Conservation (phyloP, 129 eudicot genomes). For the Flaveria bidentis region DNA sequence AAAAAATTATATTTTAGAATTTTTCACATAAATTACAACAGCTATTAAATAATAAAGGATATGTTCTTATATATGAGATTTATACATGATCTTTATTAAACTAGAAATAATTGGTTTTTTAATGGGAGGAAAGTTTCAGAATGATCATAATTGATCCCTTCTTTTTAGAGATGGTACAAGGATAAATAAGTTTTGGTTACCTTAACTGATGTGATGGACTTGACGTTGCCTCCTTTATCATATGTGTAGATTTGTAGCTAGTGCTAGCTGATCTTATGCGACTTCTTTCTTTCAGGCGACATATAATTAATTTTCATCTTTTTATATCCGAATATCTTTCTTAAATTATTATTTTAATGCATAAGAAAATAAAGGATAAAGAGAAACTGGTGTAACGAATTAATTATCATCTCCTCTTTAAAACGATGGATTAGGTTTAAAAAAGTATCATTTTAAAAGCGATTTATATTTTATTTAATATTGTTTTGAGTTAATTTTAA, state of each 20-base stretch:
- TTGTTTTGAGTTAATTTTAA: no score
- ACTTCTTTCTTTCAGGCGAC: background rate
- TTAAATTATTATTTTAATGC: no score
- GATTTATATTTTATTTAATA: no score
- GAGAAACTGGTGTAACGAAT: no score
- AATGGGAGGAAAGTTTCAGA: conserved; percentile 6
- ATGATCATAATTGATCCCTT: conserved; percentile 31
- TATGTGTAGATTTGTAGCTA: background rate
- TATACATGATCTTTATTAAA: background rate
- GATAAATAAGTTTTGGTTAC: conserved; percentile 27
- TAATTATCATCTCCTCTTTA: no score
- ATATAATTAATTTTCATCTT: background rate
- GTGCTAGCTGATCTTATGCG: background rate
- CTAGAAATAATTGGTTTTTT: background rate
- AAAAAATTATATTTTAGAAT: no score
- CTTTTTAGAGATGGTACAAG: conserved; percentile 32
- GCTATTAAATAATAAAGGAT: no score
- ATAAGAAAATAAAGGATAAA: no score
- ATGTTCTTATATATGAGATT: no score
- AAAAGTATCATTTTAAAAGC: no score
- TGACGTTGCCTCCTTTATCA: conserved; percentile 33
- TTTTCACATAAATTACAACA: no score
- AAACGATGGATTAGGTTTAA: no score
- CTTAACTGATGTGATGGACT: conserved; percentile 33
- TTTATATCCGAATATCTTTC: background rate